Evolutionary conservation across 192 early-diverging fungal species (phyloP).

Genomic region (Cetraspora pellucida): DNA sequence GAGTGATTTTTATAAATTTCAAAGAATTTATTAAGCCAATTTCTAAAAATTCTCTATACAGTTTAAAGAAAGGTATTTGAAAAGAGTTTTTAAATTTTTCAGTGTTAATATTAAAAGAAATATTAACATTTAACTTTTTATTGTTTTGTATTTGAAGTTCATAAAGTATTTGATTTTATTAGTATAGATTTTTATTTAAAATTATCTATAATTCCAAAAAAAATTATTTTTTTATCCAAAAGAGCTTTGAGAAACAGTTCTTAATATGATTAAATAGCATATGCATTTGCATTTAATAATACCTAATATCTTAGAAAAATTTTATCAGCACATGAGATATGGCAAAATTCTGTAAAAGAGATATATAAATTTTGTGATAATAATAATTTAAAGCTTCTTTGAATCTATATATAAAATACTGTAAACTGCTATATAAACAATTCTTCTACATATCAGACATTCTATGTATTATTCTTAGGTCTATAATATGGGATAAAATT

Average conservation of each 20-base stretch:
- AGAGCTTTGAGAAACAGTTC: not conserved
- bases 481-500: too few species aligned
- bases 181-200: not conserved
- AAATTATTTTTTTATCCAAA: not conserved
- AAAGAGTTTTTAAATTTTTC: too few species aligned
- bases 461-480: too few species aligned
- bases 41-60: too few species aligned
- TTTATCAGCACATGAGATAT: not conserved
- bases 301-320: not conserved
- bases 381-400: not conserved
- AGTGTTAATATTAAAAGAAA: too few species aligned
- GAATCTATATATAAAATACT: not conserved
- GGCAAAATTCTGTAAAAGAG: not conserved
- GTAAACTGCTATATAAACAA: too few species aligned
- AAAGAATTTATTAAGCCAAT: too few species aligned
- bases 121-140: too few species aligned
- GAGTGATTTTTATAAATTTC: too few species aligned
- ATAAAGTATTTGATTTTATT: not conserved
- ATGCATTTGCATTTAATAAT: not conserved
- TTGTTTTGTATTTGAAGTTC: too few species aligned
- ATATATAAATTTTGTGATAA: not conserved
- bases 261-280: slow-evolving; percentile 7
- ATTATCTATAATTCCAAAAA: not conserved
- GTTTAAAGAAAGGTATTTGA: too few species aligned
- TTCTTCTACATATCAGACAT: too few species aligned